These are phyloP conservation scores for Scheffersomyces amazonensis DNA, from an alignment of 805 yeast species.

Conservation along the genomic window DNA sequence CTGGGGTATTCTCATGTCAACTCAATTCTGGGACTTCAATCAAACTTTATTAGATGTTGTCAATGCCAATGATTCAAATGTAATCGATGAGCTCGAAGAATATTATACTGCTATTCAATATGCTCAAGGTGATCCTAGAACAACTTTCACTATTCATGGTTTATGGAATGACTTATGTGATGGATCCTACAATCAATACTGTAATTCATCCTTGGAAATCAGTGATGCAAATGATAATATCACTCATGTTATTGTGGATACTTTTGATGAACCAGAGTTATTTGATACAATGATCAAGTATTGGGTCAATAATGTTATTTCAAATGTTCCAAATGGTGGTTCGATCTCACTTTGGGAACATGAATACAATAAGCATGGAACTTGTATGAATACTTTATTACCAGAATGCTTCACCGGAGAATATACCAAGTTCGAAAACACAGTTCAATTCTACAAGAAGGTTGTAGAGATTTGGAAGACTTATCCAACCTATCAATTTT, in stretches of 20 bases:
- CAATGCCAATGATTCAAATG: not conserved
- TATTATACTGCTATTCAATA: slow-evolving; percentile 14
- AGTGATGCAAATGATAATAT: slow-evolving; percentile 19
- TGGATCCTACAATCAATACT: slow-evolving; percentile 36
- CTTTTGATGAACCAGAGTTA: slow-evolving; percentile 23
- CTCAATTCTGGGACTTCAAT: slow-evolving; percentile 37
- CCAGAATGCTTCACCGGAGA: slow-evolving; percentile 32
- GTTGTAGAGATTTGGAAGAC: slow-evolving; percentile 22
- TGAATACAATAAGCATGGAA: slow-evolving; percentile 43
- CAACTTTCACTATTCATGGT: slow-evolving; percentile 41
- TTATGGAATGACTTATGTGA: slow-evolving; percentile 44
- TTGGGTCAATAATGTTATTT: slow-evolving; percentile 21
- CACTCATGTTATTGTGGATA: slow-evolving; percentile 18
- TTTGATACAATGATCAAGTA: slow-evolving; percentile 23
- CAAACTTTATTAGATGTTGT: slow-evolving; percentile 11
- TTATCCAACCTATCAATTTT: slow-evolving; percentile 34
- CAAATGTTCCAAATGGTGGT: slow-evolving; percentile 8
- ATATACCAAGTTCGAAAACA: slow-evolving; percentile 19
- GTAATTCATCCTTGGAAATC: slow-evolving; percentile 29
- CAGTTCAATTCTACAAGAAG: slow-evolving; percentile 28
- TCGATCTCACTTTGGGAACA: slow-evolving; percentile 38
- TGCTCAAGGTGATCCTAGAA: not conserved
- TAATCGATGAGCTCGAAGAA: slow-evolving; percentile 2
- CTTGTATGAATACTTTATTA: slow-evolving; percentile 36
- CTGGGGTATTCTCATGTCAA: slow-evolving; percentile 38